These are phyloP conservation scores for Pelargonium fulgidum DNA, from an alignment of 441 rosid species.

Conservation along the genomic window DNA sequence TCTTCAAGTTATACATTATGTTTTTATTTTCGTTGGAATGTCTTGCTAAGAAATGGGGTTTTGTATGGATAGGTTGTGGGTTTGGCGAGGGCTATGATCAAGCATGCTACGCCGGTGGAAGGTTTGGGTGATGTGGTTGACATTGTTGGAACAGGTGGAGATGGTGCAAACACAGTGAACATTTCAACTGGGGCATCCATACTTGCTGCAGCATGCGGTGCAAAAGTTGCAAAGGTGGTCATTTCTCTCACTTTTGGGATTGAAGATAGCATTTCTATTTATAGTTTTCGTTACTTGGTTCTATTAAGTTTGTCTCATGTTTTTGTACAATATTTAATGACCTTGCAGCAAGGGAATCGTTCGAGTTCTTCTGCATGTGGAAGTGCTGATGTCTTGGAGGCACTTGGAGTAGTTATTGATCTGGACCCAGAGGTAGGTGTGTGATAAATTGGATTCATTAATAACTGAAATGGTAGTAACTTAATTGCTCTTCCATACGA, in stretches of 20 bases:
- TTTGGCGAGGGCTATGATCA: conserved; percentile 79
- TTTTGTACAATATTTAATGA: neutral
- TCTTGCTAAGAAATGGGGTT: neutral
- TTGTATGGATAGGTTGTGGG: conserved; percentile 57
- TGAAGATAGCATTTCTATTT: neutral
- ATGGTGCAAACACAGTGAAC: conserved; percentile 90
- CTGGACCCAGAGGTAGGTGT: conserved; percentile 66
- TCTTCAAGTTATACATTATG: too few relatives aligned
- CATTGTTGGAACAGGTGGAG: conserved; percentile 93
- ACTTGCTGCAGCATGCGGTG: conserved; percentile 92
- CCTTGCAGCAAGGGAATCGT: conserved; percentile 82
- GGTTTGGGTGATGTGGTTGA: conserved; percentile 70
- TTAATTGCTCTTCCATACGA: neutral
- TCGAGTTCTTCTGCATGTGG: conserved; percentile 99
- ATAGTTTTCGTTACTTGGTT: too few relatives aligned
- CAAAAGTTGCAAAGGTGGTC: conserved; percentile 81
- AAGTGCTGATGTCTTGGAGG: conserved; percentile 91
- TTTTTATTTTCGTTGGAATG: neutral
- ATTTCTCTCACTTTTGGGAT: neutral
- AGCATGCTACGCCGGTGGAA: conserved; percentile 64
- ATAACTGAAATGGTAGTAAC: conserved; percentile 1
- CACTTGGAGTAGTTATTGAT: conserved; percentile 65
- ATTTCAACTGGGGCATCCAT: conserved; percentile 90
- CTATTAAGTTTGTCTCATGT: neutral
- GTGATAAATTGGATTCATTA: conserved; percentile 13